Base-by-base conservation (phyloP, 495 filamentous ascomycete species). In the Staphylotrichum longicolle region DNA sequence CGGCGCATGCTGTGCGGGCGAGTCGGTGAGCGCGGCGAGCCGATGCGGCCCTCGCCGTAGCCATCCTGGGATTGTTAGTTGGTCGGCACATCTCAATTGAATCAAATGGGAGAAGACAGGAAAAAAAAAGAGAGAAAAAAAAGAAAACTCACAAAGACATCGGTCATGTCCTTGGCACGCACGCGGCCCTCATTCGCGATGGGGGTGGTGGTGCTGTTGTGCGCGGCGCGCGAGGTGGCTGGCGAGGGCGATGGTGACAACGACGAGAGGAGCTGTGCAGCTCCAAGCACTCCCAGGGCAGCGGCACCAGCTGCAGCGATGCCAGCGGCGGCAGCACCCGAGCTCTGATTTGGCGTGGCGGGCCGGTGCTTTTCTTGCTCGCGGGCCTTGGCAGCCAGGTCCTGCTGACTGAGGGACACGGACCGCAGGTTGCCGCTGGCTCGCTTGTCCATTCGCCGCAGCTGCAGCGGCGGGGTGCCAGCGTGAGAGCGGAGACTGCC, bases 1-100 rank as follows among this genome's bases (percentile, higher is more conserved):
- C 91, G 91, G 62, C 93, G 91, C 80, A 96, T 88, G 81, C 91
- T 97, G 74, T 93, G 91, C 72, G 93, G 93, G 74, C 95, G 89
- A 66, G 91, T 96, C 54, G 94, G 94, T 66, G 95, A 98, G 71
- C 87, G 87, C 67, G 93, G 92, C 69, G 91, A 95, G 68, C 81
- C 80, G 66, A 86, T 90, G 70, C 85, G 91, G 75, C 89, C 91
- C 74, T 96, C 93, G 74, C 95, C 94, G 81, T 85, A 96, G 75
- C 90, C 93, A 85, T 96, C 92, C 91, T 96, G 75, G 58, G 60
- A 57, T 52, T 64, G 63, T 64, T 37, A 71, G 70, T 41, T 27
- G 44, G 44, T 20, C 32, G 3, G 49, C 53, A 62, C 47, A 41
- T 40, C 27, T 44, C 49, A 58, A 59, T 47, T 51, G 40, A 47